Evolutionary conservation across 1,139 yeast species (phyloP).

Genomic region (Yamadazyma diddensiae): DNA sequence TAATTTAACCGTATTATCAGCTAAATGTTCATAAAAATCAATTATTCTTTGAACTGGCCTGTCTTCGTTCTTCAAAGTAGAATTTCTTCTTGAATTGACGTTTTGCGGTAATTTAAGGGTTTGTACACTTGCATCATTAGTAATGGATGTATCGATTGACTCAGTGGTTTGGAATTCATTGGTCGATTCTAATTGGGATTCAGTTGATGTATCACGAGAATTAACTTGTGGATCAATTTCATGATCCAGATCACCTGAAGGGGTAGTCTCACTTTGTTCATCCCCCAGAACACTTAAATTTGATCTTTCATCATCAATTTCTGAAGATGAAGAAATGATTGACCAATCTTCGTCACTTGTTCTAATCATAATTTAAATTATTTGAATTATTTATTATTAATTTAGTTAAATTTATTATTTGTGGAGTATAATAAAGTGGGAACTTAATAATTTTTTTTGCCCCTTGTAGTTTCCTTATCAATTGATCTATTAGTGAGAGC

Average conservation of each 20-base stretch:
- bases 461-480: constrained; percentile 5
- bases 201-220: not conserved
- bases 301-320: constrained; percentile 35
- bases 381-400: not conserved
- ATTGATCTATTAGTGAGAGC: constrained; percentile 3
- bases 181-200: constrained; percentile 1
- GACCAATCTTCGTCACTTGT: constrained; percentile 43
- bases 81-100: not conserved
- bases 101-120: constrained; percentile 18
- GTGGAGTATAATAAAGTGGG: not conserved
- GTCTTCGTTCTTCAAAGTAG: constrained; percentile 2
- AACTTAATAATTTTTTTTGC: constrained; percentile 3
- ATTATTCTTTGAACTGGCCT: constrained; percentile 15
- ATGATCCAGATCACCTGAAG: not conserved
- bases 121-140: constrained; percentile 15
- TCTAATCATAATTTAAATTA: constrained; percentile 5
- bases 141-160: constrained; percentile 2
- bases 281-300: constrained; percentile 16
- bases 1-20: constrained; percentile 15
- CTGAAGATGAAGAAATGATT: constrained; percentile 44
- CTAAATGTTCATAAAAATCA: constrained; percentile 26
- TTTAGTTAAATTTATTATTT: not conserved
- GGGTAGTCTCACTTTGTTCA: constrained; percentile 3
- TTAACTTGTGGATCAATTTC: not conserved
- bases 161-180: not conserved